Evolutionary conservation across 139 green algal species (phyloP), one percentile per base, ranked within the genome.

Genomic region (Pycnococcus provasolii): DNA sequence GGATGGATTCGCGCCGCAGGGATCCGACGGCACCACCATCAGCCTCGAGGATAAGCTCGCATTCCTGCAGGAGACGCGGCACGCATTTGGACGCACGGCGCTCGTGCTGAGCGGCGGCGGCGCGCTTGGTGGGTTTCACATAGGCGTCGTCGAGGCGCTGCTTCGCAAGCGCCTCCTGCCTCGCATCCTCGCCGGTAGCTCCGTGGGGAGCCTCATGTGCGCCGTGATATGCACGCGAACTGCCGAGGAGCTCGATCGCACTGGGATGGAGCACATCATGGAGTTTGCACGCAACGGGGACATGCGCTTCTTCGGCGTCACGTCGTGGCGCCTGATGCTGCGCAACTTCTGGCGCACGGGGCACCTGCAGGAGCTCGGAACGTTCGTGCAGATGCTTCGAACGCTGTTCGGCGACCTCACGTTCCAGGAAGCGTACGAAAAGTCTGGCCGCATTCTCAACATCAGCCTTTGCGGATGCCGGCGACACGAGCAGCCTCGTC

Each of bases 21-120:
- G 26, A 8, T 44, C 78, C 55, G 58, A 85, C 53, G 63, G 66
- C 8, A 46, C 75, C 11, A 72, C 79, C 39, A 62, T 94, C 48
- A 54, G 74, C 2, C 61, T 88, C 42, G 80, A 91, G 54, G 85
- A 97, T 72, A 96, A 95, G 77, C 64, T 94, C 53, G 71, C 77
- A 0, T 97, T 98, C 75, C 71, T 95, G 64, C 80, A 83, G 9
- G 91, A 97, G 74, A 94, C 88, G 26, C 82, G 93, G 4, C 93
- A 98, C 75, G 83, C 89, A 1, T 97, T 94, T 80, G 93, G 93
- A 0, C 79, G 94, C 62, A 97, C 93, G 0, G 94, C 90, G 4
- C 84, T 99, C 48, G 78, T 99, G 58, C 86, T 99, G 7, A 87
- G 68, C 47, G 93, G 93, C 37, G 93, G 93, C 2, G 93, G 92